A percentile compares a stretch with the other conserved stretches of the same genome.
phyloP scores from a whole-genome alignment of 345 rosid genomes.

The Eucalyptus pumila region DNA sequence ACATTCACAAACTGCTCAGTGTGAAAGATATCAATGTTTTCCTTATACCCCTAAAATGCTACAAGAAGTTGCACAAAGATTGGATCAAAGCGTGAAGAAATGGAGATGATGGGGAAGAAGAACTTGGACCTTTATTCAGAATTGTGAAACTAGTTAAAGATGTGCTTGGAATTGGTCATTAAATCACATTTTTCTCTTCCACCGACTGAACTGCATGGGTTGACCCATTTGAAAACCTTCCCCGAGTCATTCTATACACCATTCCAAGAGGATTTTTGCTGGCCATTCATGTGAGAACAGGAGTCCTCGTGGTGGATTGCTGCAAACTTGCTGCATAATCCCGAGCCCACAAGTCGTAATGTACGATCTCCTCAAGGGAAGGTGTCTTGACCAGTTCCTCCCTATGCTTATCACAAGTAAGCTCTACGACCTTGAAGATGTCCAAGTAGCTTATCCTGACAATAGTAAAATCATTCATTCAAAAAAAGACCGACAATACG shows the following conservation, averaged over 20 bases:
- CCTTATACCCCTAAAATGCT: not conserved
- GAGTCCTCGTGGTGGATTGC: conserved; percentile 27
- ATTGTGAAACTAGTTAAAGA: not conserved
- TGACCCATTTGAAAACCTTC: not conserved
- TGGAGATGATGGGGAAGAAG: not conserved
- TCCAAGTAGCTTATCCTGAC: conserved; percentile 85
- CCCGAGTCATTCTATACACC: not conserved
- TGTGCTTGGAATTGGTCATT: not conserved
- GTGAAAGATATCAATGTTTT: not conserved
- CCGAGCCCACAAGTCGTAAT: conserved; percentile 91
- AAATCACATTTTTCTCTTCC: not conserved
- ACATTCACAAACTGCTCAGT: not conserved
- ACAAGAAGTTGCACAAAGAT: not conserved
- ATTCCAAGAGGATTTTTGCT: not conserved
- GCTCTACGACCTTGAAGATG: conserved; percentile 86
- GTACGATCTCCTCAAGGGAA: conserved; percentile 78
- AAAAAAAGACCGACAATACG: not conserved
- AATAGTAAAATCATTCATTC: not conserved
- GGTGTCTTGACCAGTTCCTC: conserved; percentile 59
- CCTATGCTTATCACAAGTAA: conserved; percentile 66
- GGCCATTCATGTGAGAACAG: conserved; percentile 26
- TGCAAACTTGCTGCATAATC: conserved; percentile 49
- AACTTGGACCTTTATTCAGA: not conserved
- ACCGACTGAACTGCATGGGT: not conserved
- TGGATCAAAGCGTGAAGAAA: not conserved